These are phyloP conservation scores for Fusarium citri DNA, from an alignment of 2,329 filamentous ascomycete species.

Conservation along the genomic window DNA sequence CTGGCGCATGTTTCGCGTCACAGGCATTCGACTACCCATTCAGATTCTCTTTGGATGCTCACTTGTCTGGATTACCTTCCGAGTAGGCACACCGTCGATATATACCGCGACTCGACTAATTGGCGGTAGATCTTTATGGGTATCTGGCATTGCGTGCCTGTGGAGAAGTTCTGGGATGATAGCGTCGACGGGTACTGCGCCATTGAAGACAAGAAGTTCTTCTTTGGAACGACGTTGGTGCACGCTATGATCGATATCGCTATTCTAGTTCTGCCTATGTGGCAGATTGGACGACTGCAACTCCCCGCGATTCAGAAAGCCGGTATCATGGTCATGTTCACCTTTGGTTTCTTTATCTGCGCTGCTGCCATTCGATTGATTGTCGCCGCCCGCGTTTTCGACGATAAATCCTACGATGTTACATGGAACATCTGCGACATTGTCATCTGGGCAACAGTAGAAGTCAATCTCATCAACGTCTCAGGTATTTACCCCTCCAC, in stretches of 20 bases:
- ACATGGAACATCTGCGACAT: slow-evolving; percentile 42
- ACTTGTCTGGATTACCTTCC: slow-evolving; percentile 46
- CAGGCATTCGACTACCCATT: slow-evolving; percentile 43
- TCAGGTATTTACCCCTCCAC: slow-evolving; percentile 14
- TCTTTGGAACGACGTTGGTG: slow-evolving; percentile 48
- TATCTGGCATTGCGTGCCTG: slow-evolving; percentile 38
- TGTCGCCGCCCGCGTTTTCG: slow-evolving; percentile 30
- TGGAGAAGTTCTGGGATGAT: slow-evolving; percentile 34
- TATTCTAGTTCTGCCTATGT: slow-evolving; percentile 48
- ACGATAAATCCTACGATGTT: slow-evolving; percentile 32
- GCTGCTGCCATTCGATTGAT: slow-evolving; percentile 37
- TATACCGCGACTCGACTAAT: background rate
- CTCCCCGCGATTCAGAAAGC: slow-evolving; percentile 45
- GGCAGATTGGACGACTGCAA: slow-evolving; percentile 48
- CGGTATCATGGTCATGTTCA: slow-evolving; percentile 47
- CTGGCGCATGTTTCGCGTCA: slow-evolving; percentile 48
- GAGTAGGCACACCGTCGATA: slow-evolving; percentile 7
- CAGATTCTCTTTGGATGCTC: slow-evolving; percentile 43
- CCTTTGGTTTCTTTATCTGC: slow-evolving; percentile 47
- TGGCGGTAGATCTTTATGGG: slow-evolving; percentile 24
- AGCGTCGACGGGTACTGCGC: slow-evolving; percentile 6
- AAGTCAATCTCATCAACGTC: slow-evolving; percentile 44
- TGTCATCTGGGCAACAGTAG: slow-evolving; percentile 43
- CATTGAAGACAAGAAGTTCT: slow-evolving; percentile 48
- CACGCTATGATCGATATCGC: slow-evolving; percentile 49